phyloP scores from a whole-genome alignment of 2,329 filamentous ascomycete species.

The Lithohypha guttulata region DNA sequence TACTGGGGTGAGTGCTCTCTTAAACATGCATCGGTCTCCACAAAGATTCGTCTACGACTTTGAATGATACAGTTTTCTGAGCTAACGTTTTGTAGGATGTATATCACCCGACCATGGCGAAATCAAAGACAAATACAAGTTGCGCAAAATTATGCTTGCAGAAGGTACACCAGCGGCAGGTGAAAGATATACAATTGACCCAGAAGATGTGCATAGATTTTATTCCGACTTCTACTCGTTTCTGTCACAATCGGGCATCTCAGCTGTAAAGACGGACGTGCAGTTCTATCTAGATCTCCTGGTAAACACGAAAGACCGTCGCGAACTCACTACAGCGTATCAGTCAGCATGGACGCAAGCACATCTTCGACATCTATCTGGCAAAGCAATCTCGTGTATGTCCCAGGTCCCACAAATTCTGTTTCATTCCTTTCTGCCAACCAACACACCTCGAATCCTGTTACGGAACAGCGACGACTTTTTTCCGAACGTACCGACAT shows the following conservation, averaged over 20 bases:
- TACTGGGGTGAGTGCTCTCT: slow-evolving; percentile 99
- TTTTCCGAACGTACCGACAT: slow-evolving; percentile 69
- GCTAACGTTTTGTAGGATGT: no score
- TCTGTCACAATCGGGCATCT: slow-evolving; percentile 60
- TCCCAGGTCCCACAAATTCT: slow-evolving; percentile 77
- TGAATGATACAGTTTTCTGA: no score
- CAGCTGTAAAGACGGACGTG: slow-evolving; percentile 84
- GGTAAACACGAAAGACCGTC: slow-evolving; percentile 56
- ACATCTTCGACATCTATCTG: slow-evolving; percentile 65
- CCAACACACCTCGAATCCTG: slow-evolving; percentile 61
- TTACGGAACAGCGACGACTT: slow-evolving; percentile 83
- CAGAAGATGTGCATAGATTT: slow-evolving; percentile 62
- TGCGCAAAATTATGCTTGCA: slow-evolving; percentile 46
- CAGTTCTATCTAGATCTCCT: slow-evolving; percentile 82
- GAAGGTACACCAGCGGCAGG: slow-evolving; percentile 40
- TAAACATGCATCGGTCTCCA: no score
- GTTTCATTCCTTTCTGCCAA: slow-evolving; percentile 71
- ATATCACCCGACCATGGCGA: slow-evolving; percentile 58
- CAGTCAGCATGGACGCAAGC: slow-evolving; percentile 78
- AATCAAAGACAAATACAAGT: slow-evolving; percentile 70
- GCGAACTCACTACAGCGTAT: slow-evolving; percentile 61
- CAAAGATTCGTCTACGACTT: no score
- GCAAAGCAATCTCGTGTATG: slow-evolving; percentile 84
- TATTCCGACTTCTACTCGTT: slow-evolving; percentile 91
- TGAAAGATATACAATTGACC: slow-evolving; percentile 61